Evolutionary conservation across 139 green algal species (phyloP).

Genomic region (Zygnema circumcarinatum): DNA sequence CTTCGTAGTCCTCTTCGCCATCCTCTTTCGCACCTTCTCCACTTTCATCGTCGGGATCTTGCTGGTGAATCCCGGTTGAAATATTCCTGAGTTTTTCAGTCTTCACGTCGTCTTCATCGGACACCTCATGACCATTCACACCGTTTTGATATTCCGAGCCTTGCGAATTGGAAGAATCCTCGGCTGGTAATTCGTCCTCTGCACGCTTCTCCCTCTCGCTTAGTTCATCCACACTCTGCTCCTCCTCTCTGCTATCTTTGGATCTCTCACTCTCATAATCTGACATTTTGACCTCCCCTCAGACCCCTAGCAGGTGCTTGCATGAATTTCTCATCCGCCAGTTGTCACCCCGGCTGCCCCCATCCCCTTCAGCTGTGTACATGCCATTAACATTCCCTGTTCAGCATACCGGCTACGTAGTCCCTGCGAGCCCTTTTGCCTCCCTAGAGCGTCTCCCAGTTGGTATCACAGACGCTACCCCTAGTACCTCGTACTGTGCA

Average conservation of each 20-base stretch:
- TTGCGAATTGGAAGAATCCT: neutral
- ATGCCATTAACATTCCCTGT: no score
- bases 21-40: slow-evolving; percentile 35
- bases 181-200: neutral
- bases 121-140: neutral
- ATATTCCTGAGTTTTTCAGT: neutral
- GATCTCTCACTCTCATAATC: neutral
- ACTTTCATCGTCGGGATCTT: slow-evolving; percentile 19
- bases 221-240: neutral
- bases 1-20: slow-evolving; percentile 8
- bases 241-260: neutral
- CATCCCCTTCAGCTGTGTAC: no score
- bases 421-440: no score
- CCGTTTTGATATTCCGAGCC: neutral
- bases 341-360: no score
- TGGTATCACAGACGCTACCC: no score
- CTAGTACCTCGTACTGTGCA: no score
- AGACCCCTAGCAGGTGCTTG: no score
- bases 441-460: no score
- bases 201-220: neutral
- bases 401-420: no score
- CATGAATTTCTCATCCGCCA: no score
- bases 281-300: neutral
- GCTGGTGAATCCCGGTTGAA: neutral
- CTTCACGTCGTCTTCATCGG: neutral